These are phyloP conservation scores for Coemansia sp. DNA, from an alignment of 192 early-diverging fungal species.

Conservation along the genomic window DNA sequence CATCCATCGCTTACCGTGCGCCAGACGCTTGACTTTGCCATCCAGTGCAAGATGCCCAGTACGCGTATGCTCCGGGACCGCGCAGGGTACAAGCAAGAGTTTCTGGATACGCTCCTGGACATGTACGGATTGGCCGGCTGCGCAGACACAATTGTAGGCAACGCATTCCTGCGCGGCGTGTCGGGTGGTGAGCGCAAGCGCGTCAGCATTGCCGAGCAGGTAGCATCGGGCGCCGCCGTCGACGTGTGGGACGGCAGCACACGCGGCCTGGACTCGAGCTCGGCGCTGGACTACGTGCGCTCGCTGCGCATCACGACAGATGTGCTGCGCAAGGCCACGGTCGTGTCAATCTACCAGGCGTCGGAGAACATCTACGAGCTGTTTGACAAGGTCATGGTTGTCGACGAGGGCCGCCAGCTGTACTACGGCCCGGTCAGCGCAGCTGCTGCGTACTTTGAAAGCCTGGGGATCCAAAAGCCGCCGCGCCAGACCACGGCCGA, in stretches of 20 bases:
- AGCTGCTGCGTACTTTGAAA: constrained; percentile 63
- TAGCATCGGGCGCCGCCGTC: constrained; percentile 56
- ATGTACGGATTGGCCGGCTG: constrained; percentile 59
- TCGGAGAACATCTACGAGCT: constrained; percentile 75
- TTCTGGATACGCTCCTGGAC: constrained; percentile 50
- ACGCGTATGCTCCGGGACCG: constrained; percentile 68
- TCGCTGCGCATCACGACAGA: constrained; percentile 72
- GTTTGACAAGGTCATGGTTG: constrained; percentile 68
- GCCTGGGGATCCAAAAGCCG: constrained; percentile 64
- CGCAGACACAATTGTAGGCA: constrained; percentile 58
- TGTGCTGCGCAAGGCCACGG: constrained; percentile 60
- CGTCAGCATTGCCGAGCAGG: constrained; percentile 57
- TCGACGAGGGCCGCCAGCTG: constrained; percentile 66
- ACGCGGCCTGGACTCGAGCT: constrained; percentile 58
- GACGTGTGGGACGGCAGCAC: constrained; percentile 64
- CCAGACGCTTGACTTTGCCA: constrained; percentile 75
- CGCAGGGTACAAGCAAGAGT: constrained; percentile 40
- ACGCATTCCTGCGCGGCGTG: constrained; percentile 60
- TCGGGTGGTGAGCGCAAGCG: constrained; percentile 68
- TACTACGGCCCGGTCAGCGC: constrained; percentile 63
- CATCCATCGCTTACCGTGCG: constrained; percentile 75
- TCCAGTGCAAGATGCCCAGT: constrained; percentile 66
- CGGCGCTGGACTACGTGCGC: constrained; percentile 66
- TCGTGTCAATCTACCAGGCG: constrained; percentile 63
- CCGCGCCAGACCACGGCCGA: constrained; percentile 68